Evolutionary conservation across 306 rosid genomes (phyloP), one percentile per base, ranked within the genome.

Genomic region (Glycyrrhiza uralensis): DNA sequence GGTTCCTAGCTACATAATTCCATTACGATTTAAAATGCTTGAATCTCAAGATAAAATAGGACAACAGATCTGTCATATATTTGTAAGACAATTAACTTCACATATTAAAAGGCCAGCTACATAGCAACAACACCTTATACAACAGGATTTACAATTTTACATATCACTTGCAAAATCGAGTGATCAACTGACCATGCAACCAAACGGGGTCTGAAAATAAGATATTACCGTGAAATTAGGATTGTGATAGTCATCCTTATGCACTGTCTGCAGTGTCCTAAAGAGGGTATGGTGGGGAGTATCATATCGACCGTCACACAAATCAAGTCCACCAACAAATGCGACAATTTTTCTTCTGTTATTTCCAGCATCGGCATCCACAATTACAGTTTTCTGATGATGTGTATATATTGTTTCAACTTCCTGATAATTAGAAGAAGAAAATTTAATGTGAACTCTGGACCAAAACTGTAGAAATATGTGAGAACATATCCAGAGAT

Each of bases 241-340:
- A 76, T 94, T 94, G 91, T 91, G 99, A 77, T 82, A 94, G 71
- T 94, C 99, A 65, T 91, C 96, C 85, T 91, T 89, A 67, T 94
- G 99, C 71, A 80, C 49, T 65, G 99, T 87, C 32, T 89, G 77
- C 55, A 94, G 86, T 6, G 99, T 75, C 76, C 91, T 81, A 74
- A 91, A 86, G 69, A 91, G 42, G 71, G 92, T 77, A 75, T 91
- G 99, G 15, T 80, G 41, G 45, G 99, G 99, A 77, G 86, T 83
- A 84, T 94, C 99, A 76, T 87, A 94, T 76, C 99, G 86, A 12
- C 99, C 99, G 6, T 94, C 96, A 76, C 99, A 94, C 75, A 94
- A 78, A 82, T 94, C 99, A 45, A 94, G 96, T 75, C 99, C 99
- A 30, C 99, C 99, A 74, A 94, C 91, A 84, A 94, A 94, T 69